Base-by-base conservation (phyloP, 768 basidiomycete species). In the Suillus spraguei region DNA sequence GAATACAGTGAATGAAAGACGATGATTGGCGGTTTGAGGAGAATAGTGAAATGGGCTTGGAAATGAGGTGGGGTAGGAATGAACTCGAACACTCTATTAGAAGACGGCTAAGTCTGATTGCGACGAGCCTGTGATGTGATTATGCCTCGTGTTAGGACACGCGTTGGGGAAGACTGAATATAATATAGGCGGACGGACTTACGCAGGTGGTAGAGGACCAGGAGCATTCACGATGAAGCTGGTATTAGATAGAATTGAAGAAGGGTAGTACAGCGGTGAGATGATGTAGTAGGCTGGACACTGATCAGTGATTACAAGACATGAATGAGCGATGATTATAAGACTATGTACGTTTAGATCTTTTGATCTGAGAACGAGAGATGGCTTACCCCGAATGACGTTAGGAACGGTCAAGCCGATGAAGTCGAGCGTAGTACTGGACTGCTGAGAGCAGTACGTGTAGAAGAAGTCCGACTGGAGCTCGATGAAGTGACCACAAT, bases 61-160 rank as follows among this genome's bases (percentile, higher is more conserved):
- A 63, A 66, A 64, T 49, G 63, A 49, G 42, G 65, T 59, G 59
- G 55, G 38, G 63, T 50, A 56, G 58, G 60, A 67, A 62, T 63
- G 49, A 63, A 54, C 54, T 60, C 61, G 36, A 67, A 62, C 64
- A 62, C 68, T 70, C 70, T 65, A 49, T 53, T 60, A 59, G 50
- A 62, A 53, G 56, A 63, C 64, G 36, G 58, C 28, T 62, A 62
- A 56, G 60, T 52, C 67, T 60, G 59, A 59, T 63, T 58, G 71
- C 67, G 69, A 70, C 69, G 61, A 61, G 66, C 65, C 67, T 68
- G 78, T 78, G 78, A 76, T 75, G 73, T 77, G 79, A 79, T 75
- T 70, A 66, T 78, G 84, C 84, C 83, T 85, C 84, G 82, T 86
- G 84, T 84, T 67, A 81, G 77, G 69, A 76, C 82, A 82, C 82